phyloP scores from a whole-genome alignment of 441 rosid genomes.

The Eutrema salsugineum region DNA sequence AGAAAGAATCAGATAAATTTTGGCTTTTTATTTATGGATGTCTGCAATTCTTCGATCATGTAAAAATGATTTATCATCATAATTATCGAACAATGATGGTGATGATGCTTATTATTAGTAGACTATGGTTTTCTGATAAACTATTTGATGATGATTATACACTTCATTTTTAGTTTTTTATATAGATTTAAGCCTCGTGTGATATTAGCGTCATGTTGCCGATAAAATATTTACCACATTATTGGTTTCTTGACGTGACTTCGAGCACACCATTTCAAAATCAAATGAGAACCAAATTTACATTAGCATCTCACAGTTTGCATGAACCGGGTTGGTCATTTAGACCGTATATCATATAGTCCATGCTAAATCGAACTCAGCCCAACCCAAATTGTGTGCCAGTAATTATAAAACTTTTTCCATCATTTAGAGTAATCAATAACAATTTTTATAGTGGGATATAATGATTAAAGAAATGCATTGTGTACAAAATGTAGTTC shows the following conservation, averaged over 20 bases:
- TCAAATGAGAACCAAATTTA: no score
- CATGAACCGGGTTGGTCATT: background rate
- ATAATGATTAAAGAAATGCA: no score
- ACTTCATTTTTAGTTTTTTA: background rate
- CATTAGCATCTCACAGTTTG: background rate
- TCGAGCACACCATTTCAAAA: no score
- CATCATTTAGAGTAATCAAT: background rate
- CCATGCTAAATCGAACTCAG: background rate
- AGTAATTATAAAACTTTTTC: no score
- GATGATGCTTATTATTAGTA: background rate
- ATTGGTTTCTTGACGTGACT: background rate
- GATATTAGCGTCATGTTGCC: background rate
- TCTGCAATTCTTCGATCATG: conserved; percentile 24
- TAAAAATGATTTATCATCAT: conserved; percentile 19
- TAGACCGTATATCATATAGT: background rate
- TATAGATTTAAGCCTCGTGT: background rate
- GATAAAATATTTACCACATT: background rate
- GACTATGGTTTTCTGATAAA: background rate
- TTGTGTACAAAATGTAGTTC: no score
- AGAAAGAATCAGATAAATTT: background rate
- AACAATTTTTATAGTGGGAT: no score
- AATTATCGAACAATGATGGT: background rate
- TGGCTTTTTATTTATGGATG: background rate
- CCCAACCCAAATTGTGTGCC: background rate
- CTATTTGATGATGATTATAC: background rate